phyloP scores from a whole-genome alignment of 2,329 filamentous ascomycete species.

The Colletotrichum scovillei region DNA sequence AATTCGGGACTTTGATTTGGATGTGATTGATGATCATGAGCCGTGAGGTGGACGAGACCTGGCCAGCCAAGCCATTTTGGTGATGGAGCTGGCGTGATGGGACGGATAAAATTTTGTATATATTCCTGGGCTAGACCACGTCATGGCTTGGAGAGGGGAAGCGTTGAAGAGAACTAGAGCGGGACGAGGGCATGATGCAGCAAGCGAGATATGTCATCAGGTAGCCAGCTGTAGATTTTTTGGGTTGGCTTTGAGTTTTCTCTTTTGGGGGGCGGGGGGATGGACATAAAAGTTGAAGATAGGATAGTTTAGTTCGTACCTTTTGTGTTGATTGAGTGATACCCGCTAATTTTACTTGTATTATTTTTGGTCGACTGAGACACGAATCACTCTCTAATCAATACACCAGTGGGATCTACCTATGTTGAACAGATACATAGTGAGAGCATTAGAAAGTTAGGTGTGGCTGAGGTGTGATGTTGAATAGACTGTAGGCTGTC shows the following conservation, averaged over 20 bases:
- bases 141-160: background rate
- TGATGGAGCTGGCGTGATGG: background rate
- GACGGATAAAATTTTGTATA: conserved; percentile 13
- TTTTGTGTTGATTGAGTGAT: background rate
- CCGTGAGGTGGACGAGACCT: conserved; percentile 34
- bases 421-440: too few species aligned
- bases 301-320: too few species aligned
- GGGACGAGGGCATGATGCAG: background rate
- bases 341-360: background rate
- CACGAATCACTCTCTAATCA: background rate
- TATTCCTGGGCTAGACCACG: background rate
- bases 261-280: background rate
- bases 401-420: too few species aligned
- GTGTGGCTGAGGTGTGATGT: too few species aligned
- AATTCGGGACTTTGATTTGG: conserved; percentile 52
- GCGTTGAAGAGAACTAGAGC: background rate
- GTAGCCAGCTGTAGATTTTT: background rate
- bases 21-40: conserved; percentile 46
- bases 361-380: background rate
- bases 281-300: background rate
- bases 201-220: background rate
- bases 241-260: background rate
- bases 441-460: too few species aligned
- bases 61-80: background rate
- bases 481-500: too few species aligned